Evolutionary conservation across 345 rosid genomes (phyloP).

Genomic region (Brassica juncea): DNA sequence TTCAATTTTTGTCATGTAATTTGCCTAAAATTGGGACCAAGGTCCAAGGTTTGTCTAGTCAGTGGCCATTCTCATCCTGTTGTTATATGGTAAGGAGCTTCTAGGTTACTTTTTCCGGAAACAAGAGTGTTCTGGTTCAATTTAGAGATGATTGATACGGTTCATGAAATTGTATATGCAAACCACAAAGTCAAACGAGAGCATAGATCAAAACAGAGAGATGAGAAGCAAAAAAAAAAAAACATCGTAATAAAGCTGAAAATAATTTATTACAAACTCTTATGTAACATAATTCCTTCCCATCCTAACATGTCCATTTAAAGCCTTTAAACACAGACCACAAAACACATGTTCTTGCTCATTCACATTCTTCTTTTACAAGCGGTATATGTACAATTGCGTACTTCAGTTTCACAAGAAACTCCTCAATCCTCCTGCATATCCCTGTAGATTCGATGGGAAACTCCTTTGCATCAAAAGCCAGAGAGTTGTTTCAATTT

Average conservation of each 20-base stretch:
- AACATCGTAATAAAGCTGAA: background rate
- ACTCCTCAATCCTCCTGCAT: slow-evolving; percentile 1
- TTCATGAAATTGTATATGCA: background rate
- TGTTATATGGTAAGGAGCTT: slow-evolving; percentile 1
- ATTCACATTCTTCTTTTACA: slow-evolving; percentile 15
- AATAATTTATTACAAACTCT: slow-evolving; percentile 23
- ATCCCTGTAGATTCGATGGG: background rate
- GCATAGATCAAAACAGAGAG: background rate
- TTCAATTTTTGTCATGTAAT: slow-evolving; percentile 6
- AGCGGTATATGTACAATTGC: slow-evolving; percentile 31
- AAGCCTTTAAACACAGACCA: slow-evolving; percentile 23
- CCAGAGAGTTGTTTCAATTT: slow-evolving; percentile 2
- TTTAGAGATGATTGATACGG: background rate
- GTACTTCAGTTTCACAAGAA: slow-evolving; percentile 18
- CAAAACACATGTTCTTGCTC: slow-evolving; percentile 23
- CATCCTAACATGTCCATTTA: background rate
- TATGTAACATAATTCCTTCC: slow-evolving; percentile 2
- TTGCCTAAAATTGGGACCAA: slow-evolving; percentile 14
- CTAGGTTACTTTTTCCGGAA: background rate
- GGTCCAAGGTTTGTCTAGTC: background rate
- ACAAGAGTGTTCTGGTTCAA: background rate
- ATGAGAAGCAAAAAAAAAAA: background rate
- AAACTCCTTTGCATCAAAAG: slow-evolving; percentile 1
- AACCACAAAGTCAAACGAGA: slow-evolving; percentile 1
- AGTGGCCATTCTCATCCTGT: background rate